Evolutionary conservation across 2,329 filamentous ascomycete genomes (phyloP).

Genomic region (Remersonia thermophila): DNA sequence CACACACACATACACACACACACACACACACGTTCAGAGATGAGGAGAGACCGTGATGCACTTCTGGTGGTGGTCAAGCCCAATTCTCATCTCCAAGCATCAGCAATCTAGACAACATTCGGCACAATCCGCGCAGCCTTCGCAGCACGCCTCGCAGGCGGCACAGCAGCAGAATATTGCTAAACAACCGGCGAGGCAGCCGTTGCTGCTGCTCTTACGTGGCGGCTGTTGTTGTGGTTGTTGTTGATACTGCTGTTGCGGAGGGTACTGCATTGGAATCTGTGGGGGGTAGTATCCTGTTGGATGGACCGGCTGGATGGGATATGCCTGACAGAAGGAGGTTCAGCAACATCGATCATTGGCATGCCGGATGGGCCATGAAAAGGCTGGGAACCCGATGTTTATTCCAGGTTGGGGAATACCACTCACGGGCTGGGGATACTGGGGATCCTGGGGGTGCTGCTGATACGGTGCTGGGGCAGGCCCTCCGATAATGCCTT

Average conservation of each 20-base stretch:
- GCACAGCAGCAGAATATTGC: slow-evolving; percentile 39
- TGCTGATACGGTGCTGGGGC: too few species aligned
- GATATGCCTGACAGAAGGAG: slow-evolving; percentile 23
- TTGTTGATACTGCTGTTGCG: too few species aligned
- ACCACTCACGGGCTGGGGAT: slow-evolving; percentile 30
- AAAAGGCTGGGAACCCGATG: background rate
- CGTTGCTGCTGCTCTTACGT: slow-evolving; percentile 24
- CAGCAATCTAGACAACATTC: slow-evolving; percentile 27
- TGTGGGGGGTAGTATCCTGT: slow-evolving; percentile 32
- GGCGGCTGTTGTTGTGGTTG: too few species aligned
- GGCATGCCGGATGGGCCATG: background rate
- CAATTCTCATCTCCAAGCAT: slow-evolving; percentile 8
- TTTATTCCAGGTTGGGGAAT: background rate
- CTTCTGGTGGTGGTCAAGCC: too few species aligned
- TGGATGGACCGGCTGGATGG: slow-evolving; percentile 17
- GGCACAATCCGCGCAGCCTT: slow-evolving; percentile 36
- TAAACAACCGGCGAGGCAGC: slow-evolving; percentile 34
- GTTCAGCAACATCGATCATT: slow-evolving; percentile 1
- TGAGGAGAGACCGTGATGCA: too few species aligned
- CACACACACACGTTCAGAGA: too few species aligned
- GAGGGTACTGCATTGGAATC: slow-evolving; percentile 31
- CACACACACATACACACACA: too few species aligned
- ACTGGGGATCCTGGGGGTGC: slow-evolving; percentile 23
- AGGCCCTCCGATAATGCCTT: too few species aligned
- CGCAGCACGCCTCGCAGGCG: slow-evolving; percentile 37